phyloP scores from a whole-genome alignment of 257 asterid species.

The Phtheirospermum japonicum region DNA sequence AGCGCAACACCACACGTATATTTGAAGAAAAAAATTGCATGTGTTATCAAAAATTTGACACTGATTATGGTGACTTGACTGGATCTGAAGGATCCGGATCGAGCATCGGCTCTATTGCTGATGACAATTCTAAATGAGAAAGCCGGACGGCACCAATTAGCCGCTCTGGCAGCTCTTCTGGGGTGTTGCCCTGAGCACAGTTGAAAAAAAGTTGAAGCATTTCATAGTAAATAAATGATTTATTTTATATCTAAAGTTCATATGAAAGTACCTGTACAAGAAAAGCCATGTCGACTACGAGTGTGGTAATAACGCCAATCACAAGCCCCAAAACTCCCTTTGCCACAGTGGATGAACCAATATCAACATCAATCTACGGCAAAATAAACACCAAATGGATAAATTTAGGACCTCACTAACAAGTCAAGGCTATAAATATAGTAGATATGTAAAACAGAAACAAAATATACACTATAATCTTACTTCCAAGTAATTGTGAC shows the following conservation, averaged over 20 bases:
- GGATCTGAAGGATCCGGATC: constrained; percentile 10
- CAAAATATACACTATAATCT: constrained; percentile 11
- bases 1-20: too few relatives aligned
- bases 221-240: neutral
- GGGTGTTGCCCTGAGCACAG: constrained; percentile 4
- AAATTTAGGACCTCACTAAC: neutral
- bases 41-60: neutral
- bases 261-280: constrained; percentile 69
- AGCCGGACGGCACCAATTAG: neutral
- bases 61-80: constrained; percentile 9
- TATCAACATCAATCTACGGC: constrained; percentile 46
- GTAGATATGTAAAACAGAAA: neutral
- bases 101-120: neutral
- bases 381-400: neutral
- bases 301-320: constrained; percentile 79
- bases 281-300: constrained; percentile 97
- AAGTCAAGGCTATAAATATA: neutral
- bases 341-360: constrained; percentile 93
- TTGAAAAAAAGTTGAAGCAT: neutral
- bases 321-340: constrained; percentile 98
- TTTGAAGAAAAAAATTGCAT: neutral
- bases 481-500: constrained; percentile 82
- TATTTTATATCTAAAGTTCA: neutral
- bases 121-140: neutral
- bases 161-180: constrained; percentile 6